A percentile compares a stretch with the other conserved stretches of the same genome.
Evolutionary conservation across 148 eudicot species (phyloP).

Genomic region (Hydrangea macrophylla): DNA sequence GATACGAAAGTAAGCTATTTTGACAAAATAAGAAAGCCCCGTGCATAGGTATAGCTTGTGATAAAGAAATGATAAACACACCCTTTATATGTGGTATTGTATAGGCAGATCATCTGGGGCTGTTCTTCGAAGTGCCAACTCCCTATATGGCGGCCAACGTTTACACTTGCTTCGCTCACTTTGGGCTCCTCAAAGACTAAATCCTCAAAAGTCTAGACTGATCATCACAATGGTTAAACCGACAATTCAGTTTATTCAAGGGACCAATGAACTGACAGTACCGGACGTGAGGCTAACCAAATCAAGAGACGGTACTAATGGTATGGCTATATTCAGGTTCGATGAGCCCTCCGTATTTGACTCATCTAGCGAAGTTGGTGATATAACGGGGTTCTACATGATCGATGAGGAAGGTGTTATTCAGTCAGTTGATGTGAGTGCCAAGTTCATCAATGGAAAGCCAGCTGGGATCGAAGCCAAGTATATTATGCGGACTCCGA

Average conservation of each 20-base stretch:
- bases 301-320: conserved; percentile 88
- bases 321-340: conserved; percentile 76
- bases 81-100: not conserved
- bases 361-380: conserved; percentile 88
- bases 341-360: conserved; percentile 88
- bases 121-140: conserved; percentile 33
- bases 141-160: conserved; percentile 57
- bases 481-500: conserved; percentile 74
- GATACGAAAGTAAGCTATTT: too few relatives aligned
- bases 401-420: conserved; percentile 92
- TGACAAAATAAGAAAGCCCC: too few relatives aligned
- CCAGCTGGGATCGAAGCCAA: conserved; percentile 88
- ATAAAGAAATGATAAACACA: too few relatives aligned
- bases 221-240: conserved; percentile 66
- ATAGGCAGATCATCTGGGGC: conserved; percentile 41
- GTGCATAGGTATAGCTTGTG: too few relatives aligned
- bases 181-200: conserved; percentile 24
- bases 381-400: conserved; percentile 91
- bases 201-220: conserved; percentile 27
- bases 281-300: conserved; percentile 84
- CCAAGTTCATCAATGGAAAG: conserved; percentile 80
- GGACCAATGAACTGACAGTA: conserved; percentile 78
- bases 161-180: conserved; percentile 27
- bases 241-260: conserved; percentile 86
- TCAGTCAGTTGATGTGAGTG: conserved; percentile 72